These are phyloP conservation scores for Rhodotorula sp. DNA, from an alignment of 1,284 basidiomycete genomes.

Conservation along the genomic window DNA sequence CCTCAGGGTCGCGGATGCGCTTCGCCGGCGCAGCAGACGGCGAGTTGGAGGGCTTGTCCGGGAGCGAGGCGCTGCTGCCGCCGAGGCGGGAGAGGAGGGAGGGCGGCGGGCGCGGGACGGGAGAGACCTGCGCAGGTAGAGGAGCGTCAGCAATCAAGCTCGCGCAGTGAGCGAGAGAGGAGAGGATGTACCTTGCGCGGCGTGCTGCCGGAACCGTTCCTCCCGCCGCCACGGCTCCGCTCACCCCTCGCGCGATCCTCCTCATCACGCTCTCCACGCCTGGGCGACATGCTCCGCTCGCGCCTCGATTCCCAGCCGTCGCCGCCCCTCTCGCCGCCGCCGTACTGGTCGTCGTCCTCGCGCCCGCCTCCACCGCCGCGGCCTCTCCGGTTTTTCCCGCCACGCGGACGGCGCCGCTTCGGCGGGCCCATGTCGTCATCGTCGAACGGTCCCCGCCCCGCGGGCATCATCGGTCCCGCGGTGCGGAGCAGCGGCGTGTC, in stretches of 20 bases:
- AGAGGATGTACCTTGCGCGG: neutral
- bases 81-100: constrained; percentile 6
- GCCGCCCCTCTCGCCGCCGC: neutral
- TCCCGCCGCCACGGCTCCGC: neutral
- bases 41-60: neutral
- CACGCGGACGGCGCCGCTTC: neutral
- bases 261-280: neutral
- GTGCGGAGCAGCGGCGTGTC: neutral
- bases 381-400: neutral
- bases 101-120: neutral
- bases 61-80: neutral
- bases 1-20: constrained; percentile 6
- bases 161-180: neutral
- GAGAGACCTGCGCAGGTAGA: too few species aligned
- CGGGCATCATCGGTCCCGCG: constrained; percentile 7
- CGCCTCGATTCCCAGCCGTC: neutral
- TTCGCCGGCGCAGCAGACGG: neutral
- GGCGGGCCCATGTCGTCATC: neutral
- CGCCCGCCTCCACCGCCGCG: neutral
- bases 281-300: neutral
- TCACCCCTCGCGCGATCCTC: neutral
- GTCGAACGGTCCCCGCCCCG: neutral
- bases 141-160: neutral
- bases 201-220: neutral
- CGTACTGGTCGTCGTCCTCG: neutral